Evolutionary conservation across 2,329 filamentous ascomycete species (phyloP).

Genomic region (Aspergillus calidoustus): DNA sequence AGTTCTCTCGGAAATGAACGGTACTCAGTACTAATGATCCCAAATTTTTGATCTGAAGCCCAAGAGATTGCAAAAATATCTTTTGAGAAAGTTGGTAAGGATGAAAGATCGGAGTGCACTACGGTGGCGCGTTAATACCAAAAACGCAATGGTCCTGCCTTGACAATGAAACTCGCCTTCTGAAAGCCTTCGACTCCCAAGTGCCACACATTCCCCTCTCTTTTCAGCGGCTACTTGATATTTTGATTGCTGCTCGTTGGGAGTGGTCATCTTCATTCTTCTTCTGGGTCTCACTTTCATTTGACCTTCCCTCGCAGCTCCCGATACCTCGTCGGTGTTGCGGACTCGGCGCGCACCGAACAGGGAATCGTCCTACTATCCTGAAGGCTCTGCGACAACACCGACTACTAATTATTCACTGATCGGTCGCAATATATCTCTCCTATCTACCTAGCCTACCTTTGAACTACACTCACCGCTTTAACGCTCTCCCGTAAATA

Average conservation of each 20-base stretch:
- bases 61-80: neutral
- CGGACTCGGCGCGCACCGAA: constrained; percentile 27
- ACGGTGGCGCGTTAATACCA: constrained; percentile 19
- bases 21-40: neutral
- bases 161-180: constrained; percentile 16
- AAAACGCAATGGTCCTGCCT: constrained; percentile 15
- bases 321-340: constrained; percentile 19
- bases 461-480: neutral
- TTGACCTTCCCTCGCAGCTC: constrained; percentile 5
- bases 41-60: neutral
- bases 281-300: neutral
- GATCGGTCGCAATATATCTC: neutral
- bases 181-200: constrained; percentile 7
- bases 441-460: neutral
- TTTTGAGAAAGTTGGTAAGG: neutral
- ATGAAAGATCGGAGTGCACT: neutral
- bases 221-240: constrained; percentile 1
- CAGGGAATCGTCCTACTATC: neutral
- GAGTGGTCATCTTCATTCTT: constrained; percentile 4
- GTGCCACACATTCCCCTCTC: neutral
- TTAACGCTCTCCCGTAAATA: neutral
- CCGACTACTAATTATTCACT: neutral
- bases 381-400: neutral
- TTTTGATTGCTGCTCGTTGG: neutral
- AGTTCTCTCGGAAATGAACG: neutral